Evolutionary conservation across 2,329 filamentous ascomycete genomes (phyloP), one percentile per base, ranked within the genome.

Genomic region (Ophiostoma himal-ulmi): DNA sequence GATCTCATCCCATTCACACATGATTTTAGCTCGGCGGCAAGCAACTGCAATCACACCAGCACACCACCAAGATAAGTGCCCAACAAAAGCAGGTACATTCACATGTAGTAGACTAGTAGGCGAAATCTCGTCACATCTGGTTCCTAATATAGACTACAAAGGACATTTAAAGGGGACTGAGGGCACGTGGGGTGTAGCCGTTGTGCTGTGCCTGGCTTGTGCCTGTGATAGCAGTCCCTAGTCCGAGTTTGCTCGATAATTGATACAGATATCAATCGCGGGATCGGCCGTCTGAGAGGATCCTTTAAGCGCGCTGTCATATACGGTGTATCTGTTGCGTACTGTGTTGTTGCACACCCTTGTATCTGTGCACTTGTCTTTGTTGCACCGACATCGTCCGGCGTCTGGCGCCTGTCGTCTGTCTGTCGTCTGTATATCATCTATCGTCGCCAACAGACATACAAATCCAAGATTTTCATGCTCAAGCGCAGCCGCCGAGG

Each of bases 81-180:
- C 26, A 62, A 62, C 57, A 62, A 62, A 57, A 30, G 57, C 57
- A 62, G 57, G 26, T 62, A 34, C 57, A 34, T 62, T 22, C 52
- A 57, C n/a, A 57, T 11, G 52, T 57, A 57, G 44, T 20, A 48
- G 44, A 20, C 44, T 20, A 48, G 17, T 13, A 26, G 6, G 6
- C 52, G n/a, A 11, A 17, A 30, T 36, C 57, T 62, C 57, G 57
- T 62, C 57, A 62, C 57, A 62, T 62, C 26, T 8, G 34, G 13
- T 62, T 30, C 57, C 57, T 62, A 62, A 62, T 62, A 34, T 62
- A 62, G 57, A 62, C 11, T 62, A n/a, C 14, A 44, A 3, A 30
- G 30, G 30, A 30, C 30, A n/a, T 48, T 13, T 6, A 6, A 17
- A 30, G 26, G 8, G 14, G 13, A 34, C 4, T 14, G 44, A n/a